Base-by-base conservation (phyloP, 768 basidiomycete species). In the Phaeolepiota aurea region DNA sequence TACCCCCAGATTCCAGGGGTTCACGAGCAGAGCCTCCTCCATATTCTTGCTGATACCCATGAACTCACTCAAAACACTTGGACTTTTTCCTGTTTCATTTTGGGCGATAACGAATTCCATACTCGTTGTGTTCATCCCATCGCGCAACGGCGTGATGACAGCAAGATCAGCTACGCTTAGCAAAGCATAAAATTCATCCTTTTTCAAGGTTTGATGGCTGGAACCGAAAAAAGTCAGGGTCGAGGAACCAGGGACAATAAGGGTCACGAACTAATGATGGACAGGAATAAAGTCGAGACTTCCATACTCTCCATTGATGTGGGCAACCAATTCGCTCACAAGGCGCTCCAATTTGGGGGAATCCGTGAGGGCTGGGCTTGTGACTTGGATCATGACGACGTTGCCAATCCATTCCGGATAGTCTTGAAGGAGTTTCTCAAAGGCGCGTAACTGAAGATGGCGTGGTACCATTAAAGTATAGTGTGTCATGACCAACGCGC, bases 101-200 rank as follows among this genome's bases (percentile, higher is more conserved):
- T 99, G 94, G 22, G 92, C 91, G 46, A 98, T 86, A 20, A 94
- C 86, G 59, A 93, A 97, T 62, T 98, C 94, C 91, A 96, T 94
- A 38, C 82, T 85, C 0, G 93, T 96, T 11, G 94, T 97, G 71
- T 99, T 99, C 96, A 98, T 98, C 4, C 94, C 96, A 55, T 99
- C 94, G 22, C 94, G 79, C 4, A 97, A 72, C 1, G 92, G 90
- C 0, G 94, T 97, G 59, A 97, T 94, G 31, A 98, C 82, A 12
- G 85, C 94, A 10, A 98, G 73, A 56, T 97, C 93, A 4, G 94
- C 93, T 3, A 89, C 93, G 41, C 80, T 82, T 25, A 99, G 69
- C 10, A 99, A 73, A 0, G 91, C 94, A 61, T 97, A 97, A 61
- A 96, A 99, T 58, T 99, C 94, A 62, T 98, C 91, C 60, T 91